Percentiles rank a stretch among this genome's conserved stretches.
phyloP scores from a whole-genome alignment of 208 protist genomes.

The Wallacemonas sp. region DNA sequence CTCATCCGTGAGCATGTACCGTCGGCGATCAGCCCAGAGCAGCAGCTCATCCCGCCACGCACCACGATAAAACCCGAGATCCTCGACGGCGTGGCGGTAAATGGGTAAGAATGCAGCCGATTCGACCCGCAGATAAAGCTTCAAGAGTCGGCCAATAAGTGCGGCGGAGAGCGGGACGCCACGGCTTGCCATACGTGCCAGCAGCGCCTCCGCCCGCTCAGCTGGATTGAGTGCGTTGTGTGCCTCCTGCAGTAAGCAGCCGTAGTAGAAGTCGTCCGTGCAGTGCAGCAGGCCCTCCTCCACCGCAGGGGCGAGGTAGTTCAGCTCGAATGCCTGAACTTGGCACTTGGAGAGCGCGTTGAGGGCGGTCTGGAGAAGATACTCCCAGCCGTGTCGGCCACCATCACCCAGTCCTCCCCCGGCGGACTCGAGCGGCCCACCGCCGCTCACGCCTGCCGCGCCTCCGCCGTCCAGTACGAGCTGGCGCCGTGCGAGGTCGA shows the following conservation, averaged over 20 bases:
- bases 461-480: constrained; percentile 10
- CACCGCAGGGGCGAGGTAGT: constrained; percentile 49
- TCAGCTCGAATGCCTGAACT: constrained; percentile 51
- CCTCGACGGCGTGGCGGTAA: constrained; percentile 53
- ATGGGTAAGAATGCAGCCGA: constrained; percentile 43
- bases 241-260: constrained; percentile 71
- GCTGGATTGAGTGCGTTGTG: constrained; percentile 66
- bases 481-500: constrained; percentile 26
- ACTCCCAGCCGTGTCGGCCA: constrained; percentile 35
- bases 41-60: constrained; percentile 71
- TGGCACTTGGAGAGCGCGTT: constrained; percentile 73
- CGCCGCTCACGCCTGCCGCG: constrained; percentile 7
- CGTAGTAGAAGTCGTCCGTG: constrained; percentile 68
- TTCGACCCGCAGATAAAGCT: constrained; percentile 70
- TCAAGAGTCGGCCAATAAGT: constrained; percentile 58
- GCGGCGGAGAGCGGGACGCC: constrained; percentile 43
- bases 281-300: constrained; percentile 44
- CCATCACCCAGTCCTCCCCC: neutral
- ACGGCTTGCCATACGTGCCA: constrained; percentile 34
- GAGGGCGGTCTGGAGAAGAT: constrained; percentile 75
- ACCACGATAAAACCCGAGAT: constrained; percentile 28
- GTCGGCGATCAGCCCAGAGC: constrained; percentile 81
- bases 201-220: constrained; percentile 45
- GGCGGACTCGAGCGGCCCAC: neutral
- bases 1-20: constrained; percentile 60